Evolutionary conservation across 352 stramenopile genomes (phyloP), one percentile per base, ranked within the genome.

Genomic region (Saprolegnia parasitica): DNA sequence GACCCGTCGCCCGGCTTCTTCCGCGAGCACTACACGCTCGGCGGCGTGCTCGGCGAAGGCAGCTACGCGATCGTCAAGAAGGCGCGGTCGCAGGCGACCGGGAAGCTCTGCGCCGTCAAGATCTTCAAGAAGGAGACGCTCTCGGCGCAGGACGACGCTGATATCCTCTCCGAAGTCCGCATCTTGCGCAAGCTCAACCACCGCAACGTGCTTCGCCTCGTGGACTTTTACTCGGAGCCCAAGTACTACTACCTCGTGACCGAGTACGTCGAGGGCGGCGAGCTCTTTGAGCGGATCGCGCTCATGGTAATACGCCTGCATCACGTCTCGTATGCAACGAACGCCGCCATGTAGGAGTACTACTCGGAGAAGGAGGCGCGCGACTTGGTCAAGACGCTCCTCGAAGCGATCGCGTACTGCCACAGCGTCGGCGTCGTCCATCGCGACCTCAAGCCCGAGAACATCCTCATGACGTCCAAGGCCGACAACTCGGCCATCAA

Each of bases 181-280:
- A 95, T 96, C 67, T 73, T 96, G 71, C 78, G 11, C 10, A 18
- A 85, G 71, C 83, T 96, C 76, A 72, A 94, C 65, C 90, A 97
- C 71, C 77, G 82, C 13, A 89, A 97, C 73, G 96, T 97, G 67
- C 91, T 97, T 78, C 84, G 77, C 50, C 78, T 97, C n/a, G 73
- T 93, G 39, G 93, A 96, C 67, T 96, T 98, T 74, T 98, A 94
- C 61, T 78, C 91, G 40, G 90, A 97, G 49, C 78, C 77, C 5
- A 89, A 96, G 37, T 89, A 92, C 74, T 95, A 94, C 70, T 96
- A 96, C 75, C 73, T 96, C 24, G 87, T 96, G 11, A 96, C 85
- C 13, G 89, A 96, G 72, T 91, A 93, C 54, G 78, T 95, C 4
- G 76, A 83, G 29, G 89, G 89, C 40, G 89, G 89, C 13, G 89